phyloP scores from a whole-genome alignment of 192 early-diverging fungal genomes.

The Coemansia brasiliensis region DNA sequence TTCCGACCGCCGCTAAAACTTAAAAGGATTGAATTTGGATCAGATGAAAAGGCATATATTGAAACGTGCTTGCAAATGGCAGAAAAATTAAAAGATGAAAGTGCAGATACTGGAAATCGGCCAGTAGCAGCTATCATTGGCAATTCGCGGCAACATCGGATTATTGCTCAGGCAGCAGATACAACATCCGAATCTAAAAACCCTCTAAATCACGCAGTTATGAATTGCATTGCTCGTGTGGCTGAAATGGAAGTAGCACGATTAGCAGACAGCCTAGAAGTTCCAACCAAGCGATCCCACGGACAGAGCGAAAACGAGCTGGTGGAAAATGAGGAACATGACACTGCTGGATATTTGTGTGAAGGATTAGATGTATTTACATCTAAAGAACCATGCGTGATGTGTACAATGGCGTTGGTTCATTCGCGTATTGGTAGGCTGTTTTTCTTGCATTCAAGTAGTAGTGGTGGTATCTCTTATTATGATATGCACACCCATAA shows the following conservation, averaged over 20 bases:
- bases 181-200: slow-evolving; percentile 53
- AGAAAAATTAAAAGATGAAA: background rate
- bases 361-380: slow-evolving; percentile 81
- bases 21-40: slow-evolving; percentile 2
- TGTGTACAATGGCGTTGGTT: slow-evolving; percentile 94
- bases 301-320: background rate
- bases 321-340: background rate
- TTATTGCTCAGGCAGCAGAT: slow-evolving; percentile 57
- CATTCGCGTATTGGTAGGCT: slow-evolving; percentile 88
- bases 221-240: slow-evolving; percentile 73
- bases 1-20: slow-evolving; percentile 57
- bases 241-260: slow-evolving; percentile 58
- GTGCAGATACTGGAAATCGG: background rate
- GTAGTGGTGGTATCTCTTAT: slow-evolving; percentile 23
- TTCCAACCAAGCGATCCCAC: slow-evolving; percentile 20
- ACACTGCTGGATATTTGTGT: slow-evolving; percentile 67
- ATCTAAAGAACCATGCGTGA: slow-evolving; percentile 82
- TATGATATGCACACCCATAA: slow-evolving; percentile 38
- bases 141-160: slow-evolving; percentile 53
- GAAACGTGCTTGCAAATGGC: background rate
- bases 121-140: slow-evolving; percentile 22
- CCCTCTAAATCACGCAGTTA: slow-evolving; percentile 76
- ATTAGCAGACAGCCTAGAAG: background rate
- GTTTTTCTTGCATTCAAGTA: slow-evolving; percentile 58
- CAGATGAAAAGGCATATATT: slow-evolving; percentile 24